Base-by-base conservation (phyloP, 1,139 yeast genomes). In the Saccharomyces hybrid region DNA sequence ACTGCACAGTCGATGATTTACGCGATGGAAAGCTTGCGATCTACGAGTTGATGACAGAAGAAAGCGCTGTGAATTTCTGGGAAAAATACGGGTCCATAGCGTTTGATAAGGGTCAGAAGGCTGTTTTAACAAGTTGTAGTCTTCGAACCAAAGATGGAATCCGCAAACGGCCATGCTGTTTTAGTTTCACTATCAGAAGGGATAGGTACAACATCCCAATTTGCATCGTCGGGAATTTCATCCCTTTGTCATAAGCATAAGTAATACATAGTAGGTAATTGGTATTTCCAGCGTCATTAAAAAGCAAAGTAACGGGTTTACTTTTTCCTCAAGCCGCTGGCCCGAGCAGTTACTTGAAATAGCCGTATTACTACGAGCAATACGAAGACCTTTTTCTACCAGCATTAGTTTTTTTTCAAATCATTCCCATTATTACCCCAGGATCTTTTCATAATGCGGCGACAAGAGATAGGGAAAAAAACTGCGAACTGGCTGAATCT, bases 41-140 rank as follows among this genome's bases (percentile, higher is more conserved):
- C 49, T 91, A 91, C 70, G 98, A 93, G 72, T 75, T 93, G 58
- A 88, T 93, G 97, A 86, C 93, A 56, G 98, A 91, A 69, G 97
- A 91, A 65, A 87, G 96, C 67, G 96, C 97, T 6, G 98, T 93
- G n/a, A 90, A 89, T 64, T 91, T 90, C 68, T 93, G 98, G 98
- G 98, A 93, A 68, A 91, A 91, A 70, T 93, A 91, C 65, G 97
- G 97, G 8, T 91, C 96, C 9, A 88, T 91, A 67, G 98, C 98
- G 2, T 91, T 93, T 71, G 97, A 91, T 65, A 87, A 91, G 61
- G 95, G 95, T 1, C 98, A 91, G 65, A 93, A 93, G 68, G 97
- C 98, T 0, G 97, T 93, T 6, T 73, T 93, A 60, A 91, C 97
- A 1, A 86, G 96, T 69, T 93, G 98, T 71, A 88, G 87, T 66